Evolutionary conservation across 2,329 filamentous ascomycete species (phyloP).

Genomic region (Fusarium xylarioides): DNA sequence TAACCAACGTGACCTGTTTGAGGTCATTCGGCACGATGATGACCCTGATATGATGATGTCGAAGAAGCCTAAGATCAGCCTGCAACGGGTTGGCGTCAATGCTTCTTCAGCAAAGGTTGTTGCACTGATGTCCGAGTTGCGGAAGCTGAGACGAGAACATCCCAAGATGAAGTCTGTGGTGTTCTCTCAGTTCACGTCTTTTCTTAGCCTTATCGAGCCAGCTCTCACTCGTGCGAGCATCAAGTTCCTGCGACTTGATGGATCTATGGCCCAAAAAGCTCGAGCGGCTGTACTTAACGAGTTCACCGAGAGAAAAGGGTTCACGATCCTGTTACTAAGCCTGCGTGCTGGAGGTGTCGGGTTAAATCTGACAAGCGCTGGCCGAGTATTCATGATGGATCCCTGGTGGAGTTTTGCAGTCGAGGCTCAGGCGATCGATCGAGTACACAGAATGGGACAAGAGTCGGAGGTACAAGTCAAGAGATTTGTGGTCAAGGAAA

Average conservation of each 20-base stretch:
- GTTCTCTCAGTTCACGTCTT: conserved; percentile 97
- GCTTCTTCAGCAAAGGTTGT: conserved; percentile 90
- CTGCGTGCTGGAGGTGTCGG: conserved; percentile 92
- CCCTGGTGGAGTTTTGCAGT: conserved; percentile 99
- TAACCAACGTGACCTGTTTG: conserved; percentile 85
- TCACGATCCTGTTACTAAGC: conserved; percentile 82
- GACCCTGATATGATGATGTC: conserved; percentile 56
- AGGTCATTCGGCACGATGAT: conserved; percentile 84
- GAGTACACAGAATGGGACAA: conserved; percentile 97
- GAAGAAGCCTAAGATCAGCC: conserved; percentile 62
- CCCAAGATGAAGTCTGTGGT: conserved; percentile 85
- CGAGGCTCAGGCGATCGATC: conserved; percentile 96
- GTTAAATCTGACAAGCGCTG: conserved; percentile 88
- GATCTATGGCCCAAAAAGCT: conserved; percentile 85
- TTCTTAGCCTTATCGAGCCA: conserved; percentile 88
- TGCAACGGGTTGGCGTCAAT: conserved; percentile 68
- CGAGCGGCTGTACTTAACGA: conserved; percentile 80
- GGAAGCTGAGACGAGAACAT: conserved; percentile 71
- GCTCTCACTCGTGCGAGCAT: conserved; percentile 78
- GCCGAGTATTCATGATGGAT: conserved; percentile 98
- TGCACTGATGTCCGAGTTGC: conserved; percentile 79
- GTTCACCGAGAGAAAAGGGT: conserved; percentile 70
- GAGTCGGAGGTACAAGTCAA: conserved; percentile 84
- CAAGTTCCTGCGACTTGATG: conserved; percentile 86
- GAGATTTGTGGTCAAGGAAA: conserved; percentile 87